Evolutionary conservation across 176 grass and related monocot species (phyloP).

Genomic region (Leersia perrieri): DNA sequence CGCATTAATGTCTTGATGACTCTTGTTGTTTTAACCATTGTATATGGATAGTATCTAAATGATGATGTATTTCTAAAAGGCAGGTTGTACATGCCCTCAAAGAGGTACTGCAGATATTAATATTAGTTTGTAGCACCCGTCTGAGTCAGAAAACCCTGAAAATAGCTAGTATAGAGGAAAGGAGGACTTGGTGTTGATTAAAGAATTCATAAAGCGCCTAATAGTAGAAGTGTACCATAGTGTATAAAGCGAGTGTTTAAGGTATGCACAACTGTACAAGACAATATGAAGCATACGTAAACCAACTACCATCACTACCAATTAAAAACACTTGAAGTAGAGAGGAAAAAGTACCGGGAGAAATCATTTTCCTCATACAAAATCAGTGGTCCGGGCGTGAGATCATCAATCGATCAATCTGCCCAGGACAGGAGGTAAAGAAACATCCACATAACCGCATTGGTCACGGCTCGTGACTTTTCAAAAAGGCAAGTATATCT

Average conservation of each 20-base stretch:
- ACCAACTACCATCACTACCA: not conserved
- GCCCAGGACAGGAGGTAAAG: not conserved
- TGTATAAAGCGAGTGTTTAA: not conserved
- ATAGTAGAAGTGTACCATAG: too few relatives aligned
- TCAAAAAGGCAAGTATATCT: not conserved
- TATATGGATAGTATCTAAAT: too few relatives aligned
- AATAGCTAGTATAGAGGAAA: too few relatives aligned
- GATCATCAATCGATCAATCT: not conserved
- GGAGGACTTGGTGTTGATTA: too few relatives aligned
- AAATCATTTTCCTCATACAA: not conserved
- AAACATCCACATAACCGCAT: not conserved
- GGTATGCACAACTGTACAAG: not conserved
- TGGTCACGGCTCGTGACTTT: not conserved
- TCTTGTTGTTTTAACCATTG: too few relatives aligned
- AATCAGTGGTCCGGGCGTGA: not conserved
- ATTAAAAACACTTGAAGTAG: not conserved
- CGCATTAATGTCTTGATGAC: too few relatives aligned
- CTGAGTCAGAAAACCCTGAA: too few relatives aligned
- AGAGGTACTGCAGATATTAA: not conserved
- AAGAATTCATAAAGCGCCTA: too few relatives aligned
- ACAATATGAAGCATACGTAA: not conserved
- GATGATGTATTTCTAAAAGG: too few relatives aligned
- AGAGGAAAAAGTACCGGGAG: not conserved
- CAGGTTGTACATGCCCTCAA: too few relatives aligned
- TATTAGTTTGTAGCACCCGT: not conserved